These are phyloP conservation scores for Mortierella sp. DNA, from an alignment of 371 early-diverging fungal genomes.

Conservation along the genomic window DNA sequence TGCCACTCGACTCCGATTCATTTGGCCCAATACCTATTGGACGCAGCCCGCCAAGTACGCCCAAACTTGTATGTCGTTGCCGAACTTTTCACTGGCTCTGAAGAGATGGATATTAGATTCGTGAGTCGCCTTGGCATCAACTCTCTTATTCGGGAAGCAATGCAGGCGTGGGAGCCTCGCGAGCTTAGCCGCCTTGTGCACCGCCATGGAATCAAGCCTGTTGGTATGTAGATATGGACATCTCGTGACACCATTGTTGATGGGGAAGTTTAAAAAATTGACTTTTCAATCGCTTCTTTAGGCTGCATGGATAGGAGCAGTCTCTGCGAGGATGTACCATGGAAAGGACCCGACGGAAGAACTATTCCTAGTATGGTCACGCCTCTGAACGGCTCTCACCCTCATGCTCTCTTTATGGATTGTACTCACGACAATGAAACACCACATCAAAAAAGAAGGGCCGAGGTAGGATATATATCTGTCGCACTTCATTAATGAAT, in stretches of 20 bases:
- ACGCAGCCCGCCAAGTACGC: constrained; percentile 85
- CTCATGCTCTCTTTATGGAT: constrained; percentile 97
- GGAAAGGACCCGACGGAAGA: constrained; percentile 35
- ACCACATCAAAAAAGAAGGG: constrained; percentile 90
- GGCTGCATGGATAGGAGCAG: constrained; percentile 52
- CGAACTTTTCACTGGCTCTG: constrained; percentile 96
- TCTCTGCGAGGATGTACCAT: constrained; percentile 38
- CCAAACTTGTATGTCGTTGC: constrained; percentile 97
- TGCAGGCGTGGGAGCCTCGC: constrained; percentile 95
- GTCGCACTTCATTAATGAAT: too few relatives aligned
- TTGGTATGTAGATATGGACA: constrained; percentile 70
- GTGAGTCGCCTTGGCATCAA: constrained; percentile 95
- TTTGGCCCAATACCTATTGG: constrained; percentile 92
- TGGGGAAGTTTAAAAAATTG: too few relatives aligned
- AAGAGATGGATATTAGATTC: constrained; percentile 90
- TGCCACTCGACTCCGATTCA: constrained; percentile 98
- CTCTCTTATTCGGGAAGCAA: constrained; percentile 95
- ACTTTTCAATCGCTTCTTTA: too few relatives aligned
- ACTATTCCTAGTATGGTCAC: constrained; percentile 44
- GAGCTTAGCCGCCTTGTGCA: constrained; percentile 92
- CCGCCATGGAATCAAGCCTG: constrained; percentile 90
- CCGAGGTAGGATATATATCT: constrained; percentile 45
- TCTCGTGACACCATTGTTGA: neutral
- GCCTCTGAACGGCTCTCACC: constrained; percentile 62
- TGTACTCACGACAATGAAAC: constrained; percentile 99